phyloP scores from a whole-genome alignment of 1,139 yeast species.

The Pichia sp. region DNA sequence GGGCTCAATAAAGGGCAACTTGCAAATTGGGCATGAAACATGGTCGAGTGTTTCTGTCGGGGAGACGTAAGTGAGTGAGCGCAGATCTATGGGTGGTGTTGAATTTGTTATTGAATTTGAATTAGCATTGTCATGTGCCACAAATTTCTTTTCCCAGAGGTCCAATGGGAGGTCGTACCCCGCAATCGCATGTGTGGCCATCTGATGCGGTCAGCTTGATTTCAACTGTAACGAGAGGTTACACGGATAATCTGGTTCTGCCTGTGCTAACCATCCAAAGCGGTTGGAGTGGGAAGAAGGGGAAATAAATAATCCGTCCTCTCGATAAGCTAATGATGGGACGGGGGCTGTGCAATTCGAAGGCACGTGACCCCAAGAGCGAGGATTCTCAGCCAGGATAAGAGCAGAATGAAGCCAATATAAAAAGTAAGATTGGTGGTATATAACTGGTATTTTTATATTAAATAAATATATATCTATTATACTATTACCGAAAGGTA shows the following conservation, averaged over 20 bases:
- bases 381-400: no score
- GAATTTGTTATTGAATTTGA: not conserved
- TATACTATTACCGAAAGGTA: not conserved
- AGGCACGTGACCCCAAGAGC: no score
- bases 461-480: not conserved
- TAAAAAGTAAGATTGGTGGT: no score
- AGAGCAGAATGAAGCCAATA: no score
- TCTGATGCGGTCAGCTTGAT: no score
- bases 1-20: constrained; percentile 52
- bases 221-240: not conserved
- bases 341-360: not conserved
- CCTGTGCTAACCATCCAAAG: no score
- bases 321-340: not conserved
- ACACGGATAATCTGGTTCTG: no score
- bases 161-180: not conserved
- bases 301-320: not conserved
- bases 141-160: not conserved
- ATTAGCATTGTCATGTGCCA: not conserved
- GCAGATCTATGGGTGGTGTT: constrained; percentile 19
- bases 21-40: constrained; percentile 54
- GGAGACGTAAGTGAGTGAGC: constrained; percentile 30
- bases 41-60: constrained; percentile 39
- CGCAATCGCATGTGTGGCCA: not conserved
- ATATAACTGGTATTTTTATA: not conserved
- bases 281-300: no score